These are phyloP conservation scores for Hypoxylon intermedium DNA, from an alignment of 495 filamentous ascomycete species.

Conservation along the genomic window DNA sequence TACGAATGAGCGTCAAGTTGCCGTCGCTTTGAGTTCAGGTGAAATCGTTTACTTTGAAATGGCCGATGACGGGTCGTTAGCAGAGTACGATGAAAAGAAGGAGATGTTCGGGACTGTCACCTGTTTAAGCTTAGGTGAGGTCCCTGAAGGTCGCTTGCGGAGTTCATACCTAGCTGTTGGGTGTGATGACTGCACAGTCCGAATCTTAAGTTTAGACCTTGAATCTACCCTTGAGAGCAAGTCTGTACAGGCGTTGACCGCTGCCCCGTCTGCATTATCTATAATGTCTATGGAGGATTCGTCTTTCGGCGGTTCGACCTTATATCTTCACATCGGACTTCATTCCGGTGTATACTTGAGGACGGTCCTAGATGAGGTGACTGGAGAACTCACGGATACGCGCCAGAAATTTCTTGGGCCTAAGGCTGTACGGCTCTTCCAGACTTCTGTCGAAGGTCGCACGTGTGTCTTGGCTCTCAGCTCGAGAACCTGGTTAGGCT, in stretches of 20 bases:
- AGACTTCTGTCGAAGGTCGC: conserved; percentile 81
- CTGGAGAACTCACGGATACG: conserved; percentile 92
- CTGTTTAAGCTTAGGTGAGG: conserved; percentile 88
- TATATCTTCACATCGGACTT: conserved; percentile 94
- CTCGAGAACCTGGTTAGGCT: conserved; percentile 91
- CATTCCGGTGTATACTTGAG: conserved; percentile 94
- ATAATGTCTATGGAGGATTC: conserved; percentile 96
- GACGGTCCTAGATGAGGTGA: conserved; percentile 91
- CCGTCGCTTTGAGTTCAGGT: conserved; percentile 89
- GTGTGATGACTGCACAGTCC: conserved; percentile 93
- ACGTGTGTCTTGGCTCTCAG: conserved; percentile 89
- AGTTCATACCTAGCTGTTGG: conserved; percentile 94
- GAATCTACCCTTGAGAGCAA: conserved; percentile 90
- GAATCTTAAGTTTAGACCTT: conserved; percentile 87
- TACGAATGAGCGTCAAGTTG: conserved; percentile 91
- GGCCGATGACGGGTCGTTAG: conserved; percentile 86
- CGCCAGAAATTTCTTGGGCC: conserved; percentile 92
- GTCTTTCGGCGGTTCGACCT: conserved; percentile 70
- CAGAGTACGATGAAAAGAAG: conserved; percentile 93
- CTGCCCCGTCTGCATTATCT: conserved; percentile 84
- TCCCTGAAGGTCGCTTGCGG: conserved; percentile 84
- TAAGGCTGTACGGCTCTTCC: conserved; percentile 84
- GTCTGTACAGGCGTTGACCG: conserved; percentile 90
- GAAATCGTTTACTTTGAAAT: conserved; percentile 99
- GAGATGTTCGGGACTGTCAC: conserved; percentile 97